phyloP scores from a whole-genome alignment of 2,329 filamentous ascomycete genomes.

The Fusarium agapanthi region DNA sequence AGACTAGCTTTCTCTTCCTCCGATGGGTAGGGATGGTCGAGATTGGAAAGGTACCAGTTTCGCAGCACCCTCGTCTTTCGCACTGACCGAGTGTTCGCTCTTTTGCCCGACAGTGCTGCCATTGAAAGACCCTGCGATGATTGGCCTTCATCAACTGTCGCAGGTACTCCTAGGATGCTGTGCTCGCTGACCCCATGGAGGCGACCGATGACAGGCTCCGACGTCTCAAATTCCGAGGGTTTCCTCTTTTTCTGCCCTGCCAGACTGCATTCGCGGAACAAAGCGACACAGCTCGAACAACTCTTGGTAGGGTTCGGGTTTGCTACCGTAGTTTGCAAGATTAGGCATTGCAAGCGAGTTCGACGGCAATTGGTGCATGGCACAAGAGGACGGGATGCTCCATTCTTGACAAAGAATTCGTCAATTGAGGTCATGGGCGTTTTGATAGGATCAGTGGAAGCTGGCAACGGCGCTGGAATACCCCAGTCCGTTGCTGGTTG shows the following conservation, averaged over 20 bases:
- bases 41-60: constrained; percentile 56
- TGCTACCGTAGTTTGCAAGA: constrained; percentile 55
- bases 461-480: constrained; percentile 4
- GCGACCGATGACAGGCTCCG: constrained; percentile 56
- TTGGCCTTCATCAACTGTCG: constrained; percentile 12
- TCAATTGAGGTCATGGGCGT: constrained; percentile 43
- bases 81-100: constrained; percentile 52
- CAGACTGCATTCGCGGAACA: constrained; percentile 60
- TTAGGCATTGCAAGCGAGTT: constrained; percentile 57
- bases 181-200: constrained; percentile 59
- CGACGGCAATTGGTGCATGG: constrained; percentile 57
- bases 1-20: constrained; percentile 56
- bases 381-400: constrained; percentile 52
- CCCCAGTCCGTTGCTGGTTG: constrained; percentile 21
- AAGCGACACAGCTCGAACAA: constrained; percentile 60
- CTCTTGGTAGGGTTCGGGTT: constrained; percentile 59
- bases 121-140: constrained; percentile 1
- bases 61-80: constrained; percentile 56
- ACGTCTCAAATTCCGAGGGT: constrained; percentile 56
- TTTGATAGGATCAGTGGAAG: background rate
- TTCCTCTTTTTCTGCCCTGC: constrained; percentile 55
- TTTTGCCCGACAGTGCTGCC: constrained; percentile 40
- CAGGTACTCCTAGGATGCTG: constrained; percentile 22
- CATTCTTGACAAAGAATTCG: constrained; percentile 52
- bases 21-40: constrained; percentile 58